Percentiles rank a stretch among this genome's conserved stretches.
phyloP scores from a whole-genome alignment of 1,139 yeast species.

The Spencermartinsiella ligniputridi region DNA sequence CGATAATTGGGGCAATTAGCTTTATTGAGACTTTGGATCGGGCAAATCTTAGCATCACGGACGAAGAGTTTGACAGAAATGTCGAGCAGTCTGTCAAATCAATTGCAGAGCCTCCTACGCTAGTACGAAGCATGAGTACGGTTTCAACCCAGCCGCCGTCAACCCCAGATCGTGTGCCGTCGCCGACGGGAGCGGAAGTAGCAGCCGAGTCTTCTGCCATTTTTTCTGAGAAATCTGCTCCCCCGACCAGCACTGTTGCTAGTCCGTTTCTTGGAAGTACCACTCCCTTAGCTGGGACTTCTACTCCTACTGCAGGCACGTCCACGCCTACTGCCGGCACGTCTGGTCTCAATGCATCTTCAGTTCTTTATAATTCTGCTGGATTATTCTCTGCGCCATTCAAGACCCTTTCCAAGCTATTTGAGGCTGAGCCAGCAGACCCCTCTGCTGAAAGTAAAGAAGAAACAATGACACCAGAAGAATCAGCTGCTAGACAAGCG shows the following conservation, averaged over 20 bases:
- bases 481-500: conserved; percentile 36
- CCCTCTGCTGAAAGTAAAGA: conserved; percentile 7
- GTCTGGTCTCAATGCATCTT: conserved; percentile 27
- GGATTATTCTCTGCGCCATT: conserved; percentile 36
- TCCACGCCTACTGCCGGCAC: conserved; percentile 9
- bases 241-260: not conserved
- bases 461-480: conserved; percentile 27
- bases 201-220: conserved; percentile 3
- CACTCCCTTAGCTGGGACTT: not conserved
- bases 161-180: conserved; percentile 23
- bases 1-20: conserved; percentile 79
- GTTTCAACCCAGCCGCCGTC: conserved; percentile 25
- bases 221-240: not conserved
- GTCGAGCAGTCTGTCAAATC: conserved; percentile 32
- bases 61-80: conserved; percentile 52
- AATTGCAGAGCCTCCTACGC: conserved; percentile 25
- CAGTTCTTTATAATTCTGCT: conserved; percentile 36
- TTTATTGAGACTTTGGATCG: conserved; percentile 61
- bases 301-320: not conserved
- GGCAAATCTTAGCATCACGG: conserved; percentile 56
- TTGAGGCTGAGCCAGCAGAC: conserved; percentile 28
- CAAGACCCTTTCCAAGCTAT: conserved; percentile 30
- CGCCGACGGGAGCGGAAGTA: conserved; percentile 14
- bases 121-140: conserved; percentile 8
- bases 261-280: not conserved